Percentiles rank a stretch among this genome's conserved stretches.
Conservation (phyloP, 768 basidiomycete species). For the Suillus placidus region DNA sequence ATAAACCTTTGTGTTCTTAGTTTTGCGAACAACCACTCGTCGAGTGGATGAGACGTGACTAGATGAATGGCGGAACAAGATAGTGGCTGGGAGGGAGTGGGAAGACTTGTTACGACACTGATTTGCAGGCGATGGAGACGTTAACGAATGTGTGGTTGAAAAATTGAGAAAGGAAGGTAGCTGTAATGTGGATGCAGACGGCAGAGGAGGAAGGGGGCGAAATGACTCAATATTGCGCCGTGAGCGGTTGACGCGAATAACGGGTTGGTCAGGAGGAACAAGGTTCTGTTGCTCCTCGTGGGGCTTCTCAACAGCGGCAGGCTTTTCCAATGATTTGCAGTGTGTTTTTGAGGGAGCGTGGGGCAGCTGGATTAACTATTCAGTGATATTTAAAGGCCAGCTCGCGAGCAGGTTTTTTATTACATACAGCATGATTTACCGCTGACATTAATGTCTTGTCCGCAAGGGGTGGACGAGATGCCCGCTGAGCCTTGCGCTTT, state of each 20-base stretch:
- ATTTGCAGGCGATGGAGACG: conserved; percentile 15
- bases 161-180: conserved; percentile 41
- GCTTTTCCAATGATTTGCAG: neutral
- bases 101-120: conserved; percentile 9
- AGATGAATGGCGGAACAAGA: conserved; percentile 19
- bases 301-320: neutral
- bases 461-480: conserved; percentile 33
- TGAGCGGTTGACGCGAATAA: conserved; percentile 18
- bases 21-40: conserved; percentile 16
- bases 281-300: neutral
- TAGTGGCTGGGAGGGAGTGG: conserved; percentile 21
- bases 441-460: conserved; percentile 29
- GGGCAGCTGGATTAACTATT: conserved; percentile 12
- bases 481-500: conserved; percentile 23
- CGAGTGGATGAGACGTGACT: conserved; percentile 21
- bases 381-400: conserved; percentile 19
- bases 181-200: conserved; percentile 41
- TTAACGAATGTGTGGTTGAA: conserved; percentile 23
- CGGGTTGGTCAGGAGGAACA: conserved; percentile 13
- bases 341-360: conserved; percentile 7
- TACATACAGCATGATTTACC: conserved; percentile 33
- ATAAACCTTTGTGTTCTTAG: conserved; percentile 24
- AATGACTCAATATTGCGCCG: conserved; percentile 20
- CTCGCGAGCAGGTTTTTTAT: conserved; percentile 11
- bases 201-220: conserved; percentile 37